phyloP scores from a whole-genome alignment of 73 alveolate genomes.

The Paramecium octaurelia region DNA sequence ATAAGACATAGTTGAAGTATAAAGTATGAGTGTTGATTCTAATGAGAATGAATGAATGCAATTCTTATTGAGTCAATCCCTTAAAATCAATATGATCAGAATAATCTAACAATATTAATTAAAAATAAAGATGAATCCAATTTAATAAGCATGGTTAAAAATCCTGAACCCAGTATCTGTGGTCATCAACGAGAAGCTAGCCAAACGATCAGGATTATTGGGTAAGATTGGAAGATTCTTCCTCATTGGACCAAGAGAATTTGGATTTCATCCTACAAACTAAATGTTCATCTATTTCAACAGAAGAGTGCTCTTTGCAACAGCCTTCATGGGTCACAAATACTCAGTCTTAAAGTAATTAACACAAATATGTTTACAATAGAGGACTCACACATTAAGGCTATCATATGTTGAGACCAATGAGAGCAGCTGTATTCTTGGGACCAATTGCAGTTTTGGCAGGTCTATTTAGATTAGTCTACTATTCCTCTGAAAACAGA shows the following conservation, averaged over 20 bases:
- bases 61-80: not conserved
- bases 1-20: not conserved
- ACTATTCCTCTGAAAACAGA: constrained; percentile 42
- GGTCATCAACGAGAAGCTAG: constrained; percentile 51
- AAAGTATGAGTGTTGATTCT: not conserved
- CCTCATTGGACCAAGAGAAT: constrained; percentile 64
- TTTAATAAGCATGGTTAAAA: constrained; percentile 61
- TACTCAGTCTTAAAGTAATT: constrained; percentile 49
- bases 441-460: constrained; percentile 56
- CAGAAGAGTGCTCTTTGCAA: constrained; percentile 48
- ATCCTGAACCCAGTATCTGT: constrained; percentile 41
- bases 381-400: constrained; percentile 57
- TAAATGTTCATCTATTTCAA: constrained; percentile 37
- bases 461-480: constrained; percentile 51
- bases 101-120: not conserved
- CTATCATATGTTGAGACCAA: constrained; percentile 59
- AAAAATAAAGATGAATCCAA: constrained; percentile 58
- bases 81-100: not conserved
- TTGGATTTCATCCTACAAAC: constrained; percentile 58
- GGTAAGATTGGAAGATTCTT: constrained; percentile 64
- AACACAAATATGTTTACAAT: not conserved
- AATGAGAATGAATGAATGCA: not conserved
- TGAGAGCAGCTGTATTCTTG: constrained; percentile 47
- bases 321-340: constrained; percentile 54
- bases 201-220: constrained; percentile 58